A percentile compares a stretch with the other conserved stretches of the same genome.
Conservation (phyloP, 192 early-diverging fungal genomes). For the Entomortierella chlamydospora region DNA sequence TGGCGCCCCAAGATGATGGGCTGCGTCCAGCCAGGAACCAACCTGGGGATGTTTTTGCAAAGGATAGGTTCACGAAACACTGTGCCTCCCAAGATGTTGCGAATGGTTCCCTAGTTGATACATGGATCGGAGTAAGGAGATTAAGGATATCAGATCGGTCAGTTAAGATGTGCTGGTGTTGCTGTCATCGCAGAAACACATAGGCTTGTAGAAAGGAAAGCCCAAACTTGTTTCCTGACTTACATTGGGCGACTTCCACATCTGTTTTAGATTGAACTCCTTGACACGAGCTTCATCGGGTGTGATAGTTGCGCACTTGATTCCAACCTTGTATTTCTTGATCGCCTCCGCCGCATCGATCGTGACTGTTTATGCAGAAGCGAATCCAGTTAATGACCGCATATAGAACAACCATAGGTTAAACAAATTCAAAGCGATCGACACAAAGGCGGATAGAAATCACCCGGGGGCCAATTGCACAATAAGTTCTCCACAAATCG, state of each 20-base stretch:
- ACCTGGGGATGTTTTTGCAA: constrained; percentile 88
- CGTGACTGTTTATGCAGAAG: constrained; percentile 69
- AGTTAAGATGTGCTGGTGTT: no score
- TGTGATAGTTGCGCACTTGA: constrained; percentile 99
- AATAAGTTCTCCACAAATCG: background rate
- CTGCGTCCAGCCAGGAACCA: constrained; percentile 68
- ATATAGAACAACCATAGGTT: background rate
- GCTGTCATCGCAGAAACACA: background rate
- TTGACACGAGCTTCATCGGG: constrained; percentile 94
- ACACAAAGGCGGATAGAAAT: no score
- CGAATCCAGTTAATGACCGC: background rate
- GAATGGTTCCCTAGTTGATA: constrained; percentile 77
- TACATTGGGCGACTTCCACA: constrained; percentile 98
- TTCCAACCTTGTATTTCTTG: constrained; percentile 96
- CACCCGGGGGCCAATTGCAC: no score
- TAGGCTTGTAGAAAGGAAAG: background rate
- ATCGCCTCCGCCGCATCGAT: constrained; percentile 96
- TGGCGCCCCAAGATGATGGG: constrained; percentile 86
- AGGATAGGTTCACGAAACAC: constrained; percentile 99
- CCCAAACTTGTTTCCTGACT: constrained; percentile 62
- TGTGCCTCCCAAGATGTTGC: constrained; percentile 96
- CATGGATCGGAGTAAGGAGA: no score
- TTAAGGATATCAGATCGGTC: no score
- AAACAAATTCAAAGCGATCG: no score
- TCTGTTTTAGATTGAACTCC: constrained; percentile 96